Conservation (phyloP, 2,329 filamentous ascomycete species). For the Exutisphaerella laricina region DNA sequence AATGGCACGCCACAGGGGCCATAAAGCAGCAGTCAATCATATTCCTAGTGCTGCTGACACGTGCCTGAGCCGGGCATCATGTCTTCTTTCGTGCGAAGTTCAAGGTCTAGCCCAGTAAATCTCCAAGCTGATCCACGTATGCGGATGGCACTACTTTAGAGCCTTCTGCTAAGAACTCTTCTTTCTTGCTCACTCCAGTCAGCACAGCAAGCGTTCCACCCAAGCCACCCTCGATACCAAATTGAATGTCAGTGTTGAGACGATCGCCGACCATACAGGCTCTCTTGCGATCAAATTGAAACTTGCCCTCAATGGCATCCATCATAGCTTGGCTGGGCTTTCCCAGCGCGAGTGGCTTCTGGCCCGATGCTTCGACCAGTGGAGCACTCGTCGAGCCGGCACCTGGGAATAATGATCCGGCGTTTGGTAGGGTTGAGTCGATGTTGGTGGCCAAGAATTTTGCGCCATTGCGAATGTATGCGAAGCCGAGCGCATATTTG, state of each 20-base stretch:
- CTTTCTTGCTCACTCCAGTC: constrained; percentile 82
- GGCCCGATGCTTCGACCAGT: constrained; percentile 57
- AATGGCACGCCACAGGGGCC: no score
- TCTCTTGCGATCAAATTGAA: constrained; percentile 73
- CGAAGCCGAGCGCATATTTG: constrained; percentile 76
- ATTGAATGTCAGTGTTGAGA: constrained; percentile 91
- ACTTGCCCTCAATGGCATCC: constrained; percentile 96
- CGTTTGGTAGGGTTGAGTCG: constrained; percentile 81
- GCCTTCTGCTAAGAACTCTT: constrained; percentile 68
- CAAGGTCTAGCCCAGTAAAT: constrained; percentile 53
- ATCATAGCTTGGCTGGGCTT: constrained; percentile 99
- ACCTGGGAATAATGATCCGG: constrained; percentile 80
- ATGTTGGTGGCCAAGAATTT: constrained; percentile 89
- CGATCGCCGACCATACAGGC: constrained; percentile 97
- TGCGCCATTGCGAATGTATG: constrained; percentile 78
- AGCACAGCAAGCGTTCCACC: constrained; percentile 88
- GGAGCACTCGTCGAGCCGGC: constrained; percentile 79
- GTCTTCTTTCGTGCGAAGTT: no score
- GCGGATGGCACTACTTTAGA: constrained; percentile 67
- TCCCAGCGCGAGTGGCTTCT: constrained; percentile 71
- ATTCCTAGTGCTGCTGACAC: no score
- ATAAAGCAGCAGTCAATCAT: no score
- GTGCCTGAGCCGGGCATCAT: no score
- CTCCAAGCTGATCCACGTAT: constrained; percentile 79
- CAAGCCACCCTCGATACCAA: constrained; percentile 83